Evolutionary conservation across 768 basidiomycete species (phyloP).

Genomic region (Ramaria rubella): DNA sequence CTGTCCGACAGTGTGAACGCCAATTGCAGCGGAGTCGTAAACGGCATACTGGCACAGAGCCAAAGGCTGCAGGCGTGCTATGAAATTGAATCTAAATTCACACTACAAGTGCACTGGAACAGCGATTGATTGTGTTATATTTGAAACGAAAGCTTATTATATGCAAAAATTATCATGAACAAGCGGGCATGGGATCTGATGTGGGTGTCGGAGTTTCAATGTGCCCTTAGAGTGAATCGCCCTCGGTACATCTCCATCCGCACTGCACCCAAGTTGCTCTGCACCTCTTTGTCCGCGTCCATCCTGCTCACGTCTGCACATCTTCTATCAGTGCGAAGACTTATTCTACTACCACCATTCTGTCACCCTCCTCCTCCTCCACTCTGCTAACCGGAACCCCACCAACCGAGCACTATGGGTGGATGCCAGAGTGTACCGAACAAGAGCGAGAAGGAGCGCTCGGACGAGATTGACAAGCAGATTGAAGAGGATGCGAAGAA

Average conservation of each 20-base stretch:
- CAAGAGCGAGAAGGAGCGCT: slow-evolving; percentile 44
- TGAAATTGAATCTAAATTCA: background rate
- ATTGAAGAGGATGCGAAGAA: slow-evolving; percentile 81
- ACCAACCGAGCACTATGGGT: slow-evolving; percentile 8
- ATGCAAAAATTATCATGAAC: background rate
- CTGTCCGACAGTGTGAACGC: background rate
- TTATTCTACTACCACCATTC: background rate
- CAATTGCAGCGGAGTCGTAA: no score
- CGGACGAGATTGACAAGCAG: slow-evolving; percentile 72
- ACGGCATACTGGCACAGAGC: no score
- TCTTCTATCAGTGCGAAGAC: background rate
- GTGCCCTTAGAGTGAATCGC: background rate
- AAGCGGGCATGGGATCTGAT: background rate
- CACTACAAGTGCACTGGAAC: background rate
- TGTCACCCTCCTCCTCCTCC: background rate
- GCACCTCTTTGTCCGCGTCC: background rate
- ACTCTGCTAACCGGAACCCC: background rate
- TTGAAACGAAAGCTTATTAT: background rate
- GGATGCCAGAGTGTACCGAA: slow-evolving; percentile 11
- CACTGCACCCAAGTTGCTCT: background rate
- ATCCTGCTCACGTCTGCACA: background rate
- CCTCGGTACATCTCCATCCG: background rate
- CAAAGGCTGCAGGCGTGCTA: background rate
- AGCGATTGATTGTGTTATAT: background rate
- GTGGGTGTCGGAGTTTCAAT: background rate